Base-by-base conservation (phyloP, 306 rosid species). In the Casuarina cunninghamiana region DNA sequence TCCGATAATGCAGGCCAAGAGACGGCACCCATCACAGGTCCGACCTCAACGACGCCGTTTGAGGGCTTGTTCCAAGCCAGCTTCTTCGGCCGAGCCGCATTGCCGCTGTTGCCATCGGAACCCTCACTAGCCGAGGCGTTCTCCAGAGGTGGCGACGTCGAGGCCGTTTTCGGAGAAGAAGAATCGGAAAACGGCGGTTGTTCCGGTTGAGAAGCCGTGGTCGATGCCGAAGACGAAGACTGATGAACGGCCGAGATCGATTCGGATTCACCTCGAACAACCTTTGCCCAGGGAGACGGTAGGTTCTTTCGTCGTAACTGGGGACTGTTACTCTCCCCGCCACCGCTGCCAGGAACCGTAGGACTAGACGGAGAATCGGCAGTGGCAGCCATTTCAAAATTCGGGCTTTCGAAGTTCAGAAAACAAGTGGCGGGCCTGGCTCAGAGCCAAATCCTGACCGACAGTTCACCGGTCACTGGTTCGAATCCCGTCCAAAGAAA, bases 1-100 rank as follows among this genome's bases (percentile, higher is more conserved):
- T 82, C 90, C 8, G 93, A 86, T 37, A 93, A 77, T 55, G 90
- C 84, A 5, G 98, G 98, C 98, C 98, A 93, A 16, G 96, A 81
- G 39, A 53, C 88, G 48, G 93, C 93, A 45, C 87, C 96, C 96
- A 93, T 90, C 11, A 87, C 93, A 51, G 91, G 87, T 73, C 87
- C 85, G 32, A 43, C 83, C 72, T 87, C 96, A 3, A 75, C 81
- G 50, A 72, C 84, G 15, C 89, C 88, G 65, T 93, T 90, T 3
- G 96, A 81, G 69, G 87, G 93, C 77, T 81, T 93, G 58, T 89
- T 93, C 98, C 98, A 91, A 74, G 84, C 97, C 13, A 79, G 82
- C 77, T 86, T 91, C 81, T 80, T 90, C 10, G 80, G 75, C 78
- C 69, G 71, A 82, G 58, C 87, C 45, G 68, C 93, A 91, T 87